These are phyloP conservation scores for Aspergillus unguis DNA, from an alignment of 2,329 filamentous ascomycete genomes.

Conservation along the genomic window DNA sequence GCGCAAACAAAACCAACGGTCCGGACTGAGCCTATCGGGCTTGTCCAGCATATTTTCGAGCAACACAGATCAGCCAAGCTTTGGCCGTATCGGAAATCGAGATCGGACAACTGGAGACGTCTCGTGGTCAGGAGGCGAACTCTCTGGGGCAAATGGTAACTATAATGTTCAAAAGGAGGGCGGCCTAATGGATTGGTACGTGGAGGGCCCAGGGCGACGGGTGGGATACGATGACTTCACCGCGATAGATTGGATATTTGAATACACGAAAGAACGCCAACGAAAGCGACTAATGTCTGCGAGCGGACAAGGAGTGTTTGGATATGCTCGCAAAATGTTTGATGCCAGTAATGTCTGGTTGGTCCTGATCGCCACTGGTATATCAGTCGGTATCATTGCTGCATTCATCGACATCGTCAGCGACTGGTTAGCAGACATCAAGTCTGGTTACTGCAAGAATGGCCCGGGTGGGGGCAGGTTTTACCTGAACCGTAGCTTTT, in stretches of 20 bases:
- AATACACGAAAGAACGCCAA: conserved; percentile 94
- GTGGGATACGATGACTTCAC: conserved; percentile 96
- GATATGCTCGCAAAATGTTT: conserved; percentile 67
- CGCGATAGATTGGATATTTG: conserved; percentile 99
- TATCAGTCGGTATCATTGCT: conserved; percentile 78
- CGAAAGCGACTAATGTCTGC: conserved; percentile 73
- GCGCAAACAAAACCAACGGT: conserved; percentile 40
- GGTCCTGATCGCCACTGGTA: conserved; percentile 77
- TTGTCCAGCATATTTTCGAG: conserved; percentile 39
- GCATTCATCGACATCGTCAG: conserved; percentile 86
- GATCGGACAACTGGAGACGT: conserved; percentile 27
- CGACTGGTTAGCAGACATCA: conserved; percentile 90
- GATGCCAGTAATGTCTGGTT: conserved; percentile 92
- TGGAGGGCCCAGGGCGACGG: conserved; percentile 80
- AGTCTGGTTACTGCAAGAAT: conserved; percentile 80
- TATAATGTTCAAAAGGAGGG: conserved; percentile 39
- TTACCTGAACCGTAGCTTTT: conserved; percentile 87
- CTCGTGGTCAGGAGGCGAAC: conserved; percentile 23
- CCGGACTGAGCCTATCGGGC: conserved; percentile 40
- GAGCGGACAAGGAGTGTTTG: conserved; percentile 66
- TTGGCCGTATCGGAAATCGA: conserved; percentile 24
- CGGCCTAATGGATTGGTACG: conserved; percentile 70
- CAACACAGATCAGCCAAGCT: conserved; percentile 20
- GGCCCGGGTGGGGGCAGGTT: conserved; percentile 77
- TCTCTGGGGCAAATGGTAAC: conserved; percentile 24